Evolutionary conservation across 2,329 filamentous ascomycete genomes (phyloP), one percentile per base, ranked within the genome.

Genomic region (Arthrobotrys sphaeroides): DNA sequence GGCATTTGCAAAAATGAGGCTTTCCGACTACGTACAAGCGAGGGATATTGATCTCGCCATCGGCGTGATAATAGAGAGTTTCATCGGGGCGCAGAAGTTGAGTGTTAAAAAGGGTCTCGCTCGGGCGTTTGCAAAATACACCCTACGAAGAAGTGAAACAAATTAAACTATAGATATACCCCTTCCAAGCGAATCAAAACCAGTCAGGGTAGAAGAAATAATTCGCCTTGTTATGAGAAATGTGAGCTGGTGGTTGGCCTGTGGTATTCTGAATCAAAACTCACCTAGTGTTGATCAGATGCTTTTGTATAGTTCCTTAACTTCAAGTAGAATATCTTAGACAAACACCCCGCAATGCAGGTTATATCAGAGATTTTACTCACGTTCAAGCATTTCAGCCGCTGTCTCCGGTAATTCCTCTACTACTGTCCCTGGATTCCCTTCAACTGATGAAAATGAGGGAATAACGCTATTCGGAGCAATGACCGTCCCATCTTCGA

Each of bases 31-130:
- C 85, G 97, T 94, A 83, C 90, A 91, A 4, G 84, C 91, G 1
- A 88, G 91, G 73, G 95, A 99, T 81, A 97, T 99, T 79, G 95
- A 99, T 83, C 92, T 95, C 45, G 95, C 95, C 70, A 99, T 99
- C 81, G 93, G 94, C 12, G 95, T 99, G 5, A 96, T 95, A 0
- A 92, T 99, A 1, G 94, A 98, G 78, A 96, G 92, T 67, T 99
- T 99, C 81, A 92, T 99, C 45, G 92, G 91, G 76, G 96, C 92
- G 80, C 95, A 99, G 83, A 99, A 99, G 85, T 89, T 98, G 80
- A 96, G 92, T 84, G 95, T 92, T 84, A 99, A 98, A 87, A 97
- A 97, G 86, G 93, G 95, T 13, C 87, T 99, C 47, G 91, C 93
- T 0, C 87, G 95, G 73, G 93, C 95, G 3, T 99, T 99, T 85